Conservation (phyloP, 257 asterid species). For the Leonotis leonurus region DNA sequence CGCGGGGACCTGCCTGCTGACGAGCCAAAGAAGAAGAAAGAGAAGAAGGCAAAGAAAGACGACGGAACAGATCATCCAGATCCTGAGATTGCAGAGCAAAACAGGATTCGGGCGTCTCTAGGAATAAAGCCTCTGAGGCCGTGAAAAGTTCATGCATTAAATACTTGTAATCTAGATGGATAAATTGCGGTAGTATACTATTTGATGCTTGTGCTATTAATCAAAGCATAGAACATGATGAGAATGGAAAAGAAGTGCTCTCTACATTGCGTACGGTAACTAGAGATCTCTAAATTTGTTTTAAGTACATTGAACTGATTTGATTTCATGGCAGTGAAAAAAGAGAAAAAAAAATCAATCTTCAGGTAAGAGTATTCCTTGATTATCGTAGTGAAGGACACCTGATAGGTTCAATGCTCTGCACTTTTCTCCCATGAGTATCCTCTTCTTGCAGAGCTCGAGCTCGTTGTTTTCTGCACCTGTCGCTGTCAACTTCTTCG, state of each 20-base stretch:
- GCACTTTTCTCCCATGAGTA: conserved; percentile 67
- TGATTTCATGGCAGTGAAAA: background rate
- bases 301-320: no score
- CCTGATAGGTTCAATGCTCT: conserved; percentile 47
- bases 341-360: conserved; percentile 4
- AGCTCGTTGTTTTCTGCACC: background rate
- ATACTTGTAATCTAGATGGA: background rate
- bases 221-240: background rate
- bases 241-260: background rate
- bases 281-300: no score
- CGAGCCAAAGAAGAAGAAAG: conserved; percentile 66
- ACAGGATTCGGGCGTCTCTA: conserved; percentile 74
- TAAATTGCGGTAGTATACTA: background rate
- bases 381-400: conserved; percentile 44
- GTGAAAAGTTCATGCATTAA: background rate
- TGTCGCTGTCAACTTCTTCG: no score
- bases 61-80: conserved; percentile 97
- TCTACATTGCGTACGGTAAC: no score
- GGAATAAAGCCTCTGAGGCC: conserved; percentile 77
- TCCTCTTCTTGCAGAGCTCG: conserved; percentile 69
- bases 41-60: conserved; percentile 65
- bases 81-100: conserved; percentile 93
- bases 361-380: conserved; percentile 51
- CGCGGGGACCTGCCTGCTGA: no score
- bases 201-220: no score